Evolutionary conservation across 768 basidiomycete species (phyloP).

Genomic region (Rossbeevera mucosa): DNA sequence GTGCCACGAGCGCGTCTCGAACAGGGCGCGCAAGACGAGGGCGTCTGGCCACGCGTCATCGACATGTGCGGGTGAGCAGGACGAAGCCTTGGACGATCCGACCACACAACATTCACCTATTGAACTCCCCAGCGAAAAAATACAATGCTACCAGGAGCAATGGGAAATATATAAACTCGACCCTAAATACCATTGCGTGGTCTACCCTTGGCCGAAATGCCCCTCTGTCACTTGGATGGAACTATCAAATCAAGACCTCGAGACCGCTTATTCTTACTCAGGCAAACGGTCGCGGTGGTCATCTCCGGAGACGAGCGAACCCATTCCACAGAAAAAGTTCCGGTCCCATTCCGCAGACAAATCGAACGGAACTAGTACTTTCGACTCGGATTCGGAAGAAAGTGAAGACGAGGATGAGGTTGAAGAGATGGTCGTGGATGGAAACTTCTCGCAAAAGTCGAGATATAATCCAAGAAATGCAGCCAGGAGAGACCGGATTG

Average conservation of each 20-base stretch:
- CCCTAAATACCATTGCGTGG: conserved; percentile 62
- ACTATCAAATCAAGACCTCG: conserved; percentile 1
- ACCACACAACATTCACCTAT: conserved; percentile 8
- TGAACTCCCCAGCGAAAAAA: conserved; percentile 37
- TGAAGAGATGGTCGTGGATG: conserved; percentile 48
- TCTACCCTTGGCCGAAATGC: conserved; percentile 40
- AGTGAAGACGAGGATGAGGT: conserved; percentile 44
- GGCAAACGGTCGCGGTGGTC: conserved; percentile 27
- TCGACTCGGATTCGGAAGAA: conserved; percentile 32
- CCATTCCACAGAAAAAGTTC: conserved; percentile 22
- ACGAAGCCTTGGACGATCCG: conserved; percentile 1
- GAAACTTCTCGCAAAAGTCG: conserved; percentile 17
- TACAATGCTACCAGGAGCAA: conserved; percentile 64
- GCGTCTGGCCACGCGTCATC: conserved; percentile 63
- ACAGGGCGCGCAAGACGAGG: conserved; percentile 59
- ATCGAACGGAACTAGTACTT: conserved; percentile 21
- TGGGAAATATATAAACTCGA: conserved; percentile 88
- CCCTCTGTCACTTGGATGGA: conserved; percentile 23
- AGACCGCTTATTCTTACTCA: conserved; percentile 9
- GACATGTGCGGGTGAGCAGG: conserved; percentile 63
- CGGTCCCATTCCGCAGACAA: conserved; percentile 20
- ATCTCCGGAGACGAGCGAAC: conserved; percentile 21
- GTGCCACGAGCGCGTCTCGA: conserved; percentile 64
- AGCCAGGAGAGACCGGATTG: conserved; percentile 31
- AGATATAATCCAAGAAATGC: conserved; percentile 17